Base-by-base conservation (phyloP, 2,329 filamentous ascomycete species). In the Colletotrichum shisoi region DNA sequence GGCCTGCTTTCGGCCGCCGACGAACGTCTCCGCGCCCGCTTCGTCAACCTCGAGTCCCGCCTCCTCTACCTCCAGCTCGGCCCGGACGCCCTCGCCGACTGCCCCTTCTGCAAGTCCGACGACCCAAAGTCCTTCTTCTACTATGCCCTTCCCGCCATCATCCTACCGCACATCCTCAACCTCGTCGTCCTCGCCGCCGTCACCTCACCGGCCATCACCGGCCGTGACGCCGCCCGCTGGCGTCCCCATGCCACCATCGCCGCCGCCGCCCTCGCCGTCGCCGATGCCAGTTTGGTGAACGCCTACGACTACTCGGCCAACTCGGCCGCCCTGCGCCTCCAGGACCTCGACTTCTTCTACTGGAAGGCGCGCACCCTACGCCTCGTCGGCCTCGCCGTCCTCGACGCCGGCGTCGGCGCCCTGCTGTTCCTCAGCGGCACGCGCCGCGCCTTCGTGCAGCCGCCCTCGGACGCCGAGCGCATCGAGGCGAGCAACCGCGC, bases 21-120 rank as follows among this genome's bases (percentile, higher is more conserved):
- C 78, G 82, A 86, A 57, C 79, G 83, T 27, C 83, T 98, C 11
- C 85, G 88, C 59, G 79, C 81, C 31, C 89, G 89, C 72, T 89
- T 98, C 74, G 85, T 87, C 71, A 89, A 86, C 68, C 80, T 89
- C 61, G 88, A 92, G 71, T 90, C 90, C 54, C 85, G 92, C 61
- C 85, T 95, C 67, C 82, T 96, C 8, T 98, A 97, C 79, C 84
- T 96, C 59, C 88, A 91, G 67, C 96, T 88, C 78, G 95, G 95
- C 2, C 92, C 93, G 0, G 83, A 86, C 40, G 87, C 89, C 9
- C 77, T 98, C 44, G 82, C 89, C 24, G 83, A 87, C 66, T 98
- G 94, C 77, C 85, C 87, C n/a, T 97, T 96, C 80, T 97, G 94
- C 84, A 83, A 81, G 57, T 79, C 87, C n/a, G 89, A 91, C 66